These are phyloP conservation scores for Sphaerulina vaccinii DNA, from an alignment of 2,329 filamentous ascomycete species.

Conservation along the genomic window DNA sequence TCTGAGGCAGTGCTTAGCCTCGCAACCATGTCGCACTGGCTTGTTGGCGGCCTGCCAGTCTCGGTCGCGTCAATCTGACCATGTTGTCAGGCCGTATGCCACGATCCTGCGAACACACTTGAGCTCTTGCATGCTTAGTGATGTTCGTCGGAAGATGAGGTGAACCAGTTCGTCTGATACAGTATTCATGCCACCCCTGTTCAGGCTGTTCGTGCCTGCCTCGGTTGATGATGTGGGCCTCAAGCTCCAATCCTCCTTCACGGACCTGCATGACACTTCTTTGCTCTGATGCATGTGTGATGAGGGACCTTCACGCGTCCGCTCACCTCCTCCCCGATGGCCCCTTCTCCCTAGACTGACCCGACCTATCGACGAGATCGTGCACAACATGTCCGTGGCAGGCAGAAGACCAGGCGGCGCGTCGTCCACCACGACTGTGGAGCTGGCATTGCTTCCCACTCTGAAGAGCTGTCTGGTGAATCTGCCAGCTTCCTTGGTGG, in stretches of 20 bases:
- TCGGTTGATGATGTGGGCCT: not conserved
- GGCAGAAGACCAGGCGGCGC: slow-evolving; percentile 12
- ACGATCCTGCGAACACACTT: too few species aligned
- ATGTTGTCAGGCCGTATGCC: too few species aligned
- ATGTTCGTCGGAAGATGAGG: too few species aligned
- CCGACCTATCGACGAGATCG: slow-evolving; percentile 12
- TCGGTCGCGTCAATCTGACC: too few species aligned
- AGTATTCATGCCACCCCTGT: too few species aligned
- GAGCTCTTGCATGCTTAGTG: too few species aligned
- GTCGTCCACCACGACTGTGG: slow-evolving; percentile 37
- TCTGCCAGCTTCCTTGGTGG: slow-evolving; percentile 79
- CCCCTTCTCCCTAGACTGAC: slow-evolving; percentile 8
- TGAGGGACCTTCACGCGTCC: slow-evolving; percentile 6
- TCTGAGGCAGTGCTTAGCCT: too few species aligned
- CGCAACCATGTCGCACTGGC: too few species aligned
- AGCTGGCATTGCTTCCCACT: slow-evolving; percentile 74
- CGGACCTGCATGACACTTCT: slow-evolving; percentile 5
- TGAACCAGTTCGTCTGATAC: too few species aligned
- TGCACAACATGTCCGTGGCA: slow-evolving; percentile 17
- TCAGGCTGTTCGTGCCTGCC: not conserved
- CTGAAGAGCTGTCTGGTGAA: slow-evolving; percentile 96
- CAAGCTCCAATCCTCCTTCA: slow-evolving; percentile 24
- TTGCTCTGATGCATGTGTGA: slow-evolving; percentile 6
- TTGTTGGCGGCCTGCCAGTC: too few species aligned
- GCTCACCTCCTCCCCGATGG: slow-evolving; percentile 10